These are phyloP conservation scores for Dictyostelium brefeldianum DNA, from an alignment of 78 protist genomes.

Conservation along the genomic window DNA sequence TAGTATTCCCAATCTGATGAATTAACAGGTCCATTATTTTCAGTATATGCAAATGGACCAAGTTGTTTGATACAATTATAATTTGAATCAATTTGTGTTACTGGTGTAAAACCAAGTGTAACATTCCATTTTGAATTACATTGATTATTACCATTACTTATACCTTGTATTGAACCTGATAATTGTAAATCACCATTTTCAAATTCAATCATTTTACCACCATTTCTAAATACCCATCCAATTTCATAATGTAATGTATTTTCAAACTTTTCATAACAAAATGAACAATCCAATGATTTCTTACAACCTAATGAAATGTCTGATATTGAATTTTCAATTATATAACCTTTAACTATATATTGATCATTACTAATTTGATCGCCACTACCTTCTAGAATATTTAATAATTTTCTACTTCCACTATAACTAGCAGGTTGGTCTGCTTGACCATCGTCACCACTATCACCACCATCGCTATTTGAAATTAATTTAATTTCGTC, in stretches of 20 bases:
- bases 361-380: not conserved
- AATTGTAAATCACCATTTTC: slow-evolving; percentile 6
- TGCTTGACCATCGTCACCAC: no score
- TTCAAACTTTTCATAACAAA: no score
- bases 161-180: not conserved
- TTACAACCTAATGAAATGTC: slow-evolving; percentile 16
- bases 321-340: not conserved
- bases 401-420: slow-evolving; percentile 12
- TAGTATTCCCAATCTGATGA: slow-evolving; percentile 4
- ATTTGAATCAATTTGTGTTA: no score
- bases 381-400: not conserved
- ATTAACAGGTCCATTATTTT: not conserved
- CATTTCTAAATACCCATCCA: not conserved
- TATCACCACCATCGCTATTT: not conserved
- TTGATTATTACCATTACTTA: not conserved
- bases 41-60: not conserved
- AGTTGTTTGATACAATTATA: not conserved
- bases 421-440: no score
- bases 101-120: not conserved
- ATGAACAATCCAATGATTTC: no score
- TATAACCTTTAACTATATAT: not conserved
- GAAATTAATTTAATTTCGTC: not conserved
- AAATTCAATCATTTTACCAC: not conserved
- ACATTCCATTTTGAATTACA: slow-evolving; percentile 3
- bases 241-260: not conserved